phyloP scores from a whole-genome alignment of 495 filamentous ascomycete genomes.

The Pseudomonodictys pantanalensis region DNA sequence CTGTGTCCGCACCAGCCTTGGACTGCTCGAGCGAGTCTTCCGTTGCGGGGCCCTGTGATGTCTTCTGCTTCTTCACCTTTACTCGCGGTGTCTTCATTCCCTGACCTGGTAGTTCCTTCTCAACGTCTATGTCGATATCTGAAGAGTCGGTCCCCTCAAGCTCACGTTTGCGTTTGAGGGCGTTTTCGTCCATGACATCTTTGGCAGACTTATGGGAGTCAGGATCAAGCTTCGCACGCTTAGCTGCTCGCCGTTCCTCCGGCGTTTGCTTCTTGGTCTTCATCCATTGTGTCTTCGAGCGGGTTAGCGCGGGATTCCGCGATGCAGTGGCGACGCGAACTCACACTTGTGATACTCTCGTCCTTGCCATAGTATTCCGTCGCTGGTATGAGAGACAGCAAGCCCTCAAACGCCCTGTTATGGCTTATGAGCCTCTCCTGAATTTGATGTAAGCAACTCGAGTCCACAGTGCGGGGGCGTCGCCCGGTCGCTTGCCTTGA shows the following conservation, averaged over 20 bases:
- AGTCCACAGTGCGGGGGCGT: slow-evolving; percentile 24
- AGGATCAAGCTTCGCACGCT: slow-evolving; percentile 75
- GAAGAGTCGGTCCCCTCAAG: slow-evolving; percentile 37
- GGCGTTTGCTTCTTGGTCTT: slow-evolving; percentile 47
- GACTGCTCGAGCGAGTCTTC: slow-evolving; percentile 40
- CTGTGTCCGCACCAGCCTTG: slow-evolving; percentile 36
- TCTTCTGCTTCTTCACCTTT: slow-evolving; percentile 46
- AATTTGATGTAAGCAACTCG: slow-evolving; percentile 17
- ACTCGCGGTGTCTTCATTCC: slow-evolving; percentile 37
- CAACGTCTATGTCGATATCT: slow-evolving; percentile 30
- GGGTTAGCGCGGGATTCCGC: slow-evolving; percentile 14
- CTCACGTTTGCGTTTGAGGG: slow-evolving; percentile 42
- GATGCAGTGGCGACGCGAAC: slow-evolving; percentile 40
- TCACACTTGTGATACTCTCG: slow-evolving; percentile 74
- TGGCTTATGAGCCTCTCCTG: slow-evolving; percentile 85
- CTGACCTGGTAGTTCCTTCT: slow-evolving; percentile 31
- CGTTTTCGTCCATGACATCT: slow-evolving; percentile 58
- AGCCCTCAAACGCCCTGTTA: slow-evolving; percentile 81
- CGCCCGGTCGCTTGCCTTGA: slow-evolving; percentile 33
- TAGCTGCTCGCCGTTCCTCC: slow-evolving; percentile 40
- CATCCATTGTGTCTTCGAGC: slow-evolving; percentile 42
- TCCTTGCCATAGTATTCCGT: slow-evolving; percentile 90
- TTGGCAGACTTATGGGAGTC: slow-evolving; percentile 56
- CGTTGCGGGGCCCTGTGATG: slow-evolving; percentile 37
- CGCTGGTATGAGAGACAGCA: slow-evolving; percentile 88